phyloP scores from a whole-genome alignment of 1,284 basidiomycete genomes.

The Laetiporus sulphureus region DNA sequence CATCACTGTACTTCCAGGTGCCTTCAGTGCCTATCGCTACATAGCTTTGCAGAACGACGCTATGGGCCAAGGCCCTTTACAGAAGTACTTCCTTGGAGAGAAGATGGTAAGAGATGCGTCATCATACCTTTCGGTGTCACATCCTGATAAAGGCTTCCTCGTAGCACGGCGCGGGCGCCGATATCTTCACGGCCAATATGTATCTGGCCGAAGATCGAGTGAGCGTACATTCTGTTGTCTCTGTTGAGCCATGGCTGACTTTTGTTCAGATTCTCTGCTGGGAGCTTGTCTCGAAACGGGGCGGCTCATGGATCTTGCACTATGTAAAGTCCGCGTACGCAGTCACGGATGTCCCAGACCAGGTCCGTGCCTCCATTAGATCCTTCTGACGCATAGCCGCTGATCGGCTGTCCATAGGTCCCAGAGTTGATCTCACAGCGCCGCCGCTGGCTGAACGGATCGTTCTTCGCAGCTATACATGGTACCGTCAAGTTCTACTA shows the following conservation, averaged over 20 bases:
- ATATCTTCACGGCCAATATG: constrained; percentile 94
- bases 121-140: constrained; percentile 4
- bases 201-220: constrained; percentile 88
- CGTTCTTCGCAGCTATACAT: constrained; percentile 93
- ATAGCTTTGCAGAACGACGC: constrained; percentile 87
- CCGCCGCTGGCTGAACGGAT: constrained; percentile 94
- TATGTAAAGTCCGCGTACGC: constrained; percentile 93
- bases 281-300: constrained; percentile 89
- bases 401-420: constrained; percentile 36
- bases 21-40: constrained; percentile 90
- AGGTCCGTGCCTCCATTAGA: constrained; percentile 36
- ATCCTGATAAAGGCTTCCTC: constrained; percentile 1
- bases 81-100: constrained; percentile 94
- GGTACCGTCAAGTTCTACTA: constrained; percentile 89
- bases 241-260: background rate
- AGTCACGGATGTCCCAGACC: constrained; percentile 88
- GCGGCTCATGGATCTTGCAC: constrained; percentile 83
- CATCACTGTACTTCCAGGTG: constrained; percentile 89
- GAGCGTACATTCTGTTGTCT: constrained; percentile 20
- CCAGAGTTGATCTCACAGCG: constrained; percentile 91
- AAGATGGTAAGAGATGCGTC: constrained; percentile 53
- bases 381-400: background rate
- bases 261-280: constrained; percentile 74
- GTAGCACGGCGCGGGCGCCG: constrained; percentile 77
- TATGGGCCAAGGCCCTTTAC: constrained; percentile 79